A percentile compares a stretch with the other conserved stretches of the same genome.
Conservation (phyloP, 495 filamentous ascomycete species). For the Penicillium odoratum region DNA sequence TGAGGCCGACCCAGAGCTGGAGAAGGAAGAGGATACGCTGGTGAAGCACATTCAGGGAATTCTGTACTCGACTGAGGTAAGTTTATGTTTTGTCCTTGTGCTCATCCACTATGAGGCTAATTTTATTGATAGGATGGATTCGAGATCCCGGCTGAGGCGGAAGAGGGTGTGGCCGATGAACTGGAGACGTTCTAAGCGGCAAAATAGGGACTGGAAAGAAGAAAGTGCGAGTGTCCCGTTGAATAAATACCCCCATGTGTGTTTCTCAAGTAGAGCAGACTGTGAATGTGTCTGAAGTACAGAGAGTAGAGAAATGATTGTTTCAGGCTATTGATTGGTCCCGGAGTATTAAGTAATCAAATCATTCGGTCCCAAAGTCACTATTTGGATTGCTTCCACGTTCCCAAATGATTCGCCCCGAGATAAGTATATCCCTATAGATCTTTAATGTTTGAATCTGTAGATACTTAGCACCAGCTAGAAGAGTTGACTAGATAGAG, state of each 20-base stretch:
- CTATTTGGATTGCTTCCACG: no score
- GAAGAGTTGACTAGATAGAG: no score
- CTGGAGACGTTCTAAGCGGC: conserved; percentile 52
- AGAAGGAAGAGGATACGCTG: conserved; percentile 87
- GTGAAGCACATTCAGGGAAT: conserved; percentile 94
- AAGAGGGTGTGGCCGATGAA: conserved; percentile 38
- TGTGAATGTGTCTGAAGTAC: conserved; percentile 4
- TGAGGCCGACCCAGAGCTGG: conserved; percentile 84
- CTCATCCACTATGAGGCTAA: neutral
- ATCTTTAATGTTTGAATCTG: no score
- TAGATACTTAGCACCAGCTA: no score
- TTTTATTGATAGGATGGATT: conserved; percentile 47
- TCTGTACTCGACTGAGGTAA: conserved; percentile 91
- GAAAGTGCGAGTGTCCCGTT: conserved; percentile 10
- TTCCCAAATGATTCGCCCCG: no score
- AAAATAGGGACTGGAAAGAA: conserved; percentile 5
- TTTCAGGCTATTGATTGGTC: neutral
- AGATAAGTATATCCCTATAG: no score
- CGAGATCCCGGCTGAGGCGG: conserved; percentile 48
- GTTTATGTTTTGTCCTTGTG: conserved; percentile 16
- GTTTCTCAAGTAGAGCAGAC: conserved; percentile 1
- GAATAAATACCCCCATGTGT: conserved; percentile 27
- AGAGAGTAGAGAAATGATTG: neutral
- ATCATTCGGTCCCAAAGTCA: no score
- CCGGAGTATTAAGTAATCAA: neutral